Percentiles rank a stretch among this genome's conserved stretches.
phyloP scores from a whole-genome alignment of 768 basidiomycete genomes.

The Leccinum subgranulosum region DNA sequence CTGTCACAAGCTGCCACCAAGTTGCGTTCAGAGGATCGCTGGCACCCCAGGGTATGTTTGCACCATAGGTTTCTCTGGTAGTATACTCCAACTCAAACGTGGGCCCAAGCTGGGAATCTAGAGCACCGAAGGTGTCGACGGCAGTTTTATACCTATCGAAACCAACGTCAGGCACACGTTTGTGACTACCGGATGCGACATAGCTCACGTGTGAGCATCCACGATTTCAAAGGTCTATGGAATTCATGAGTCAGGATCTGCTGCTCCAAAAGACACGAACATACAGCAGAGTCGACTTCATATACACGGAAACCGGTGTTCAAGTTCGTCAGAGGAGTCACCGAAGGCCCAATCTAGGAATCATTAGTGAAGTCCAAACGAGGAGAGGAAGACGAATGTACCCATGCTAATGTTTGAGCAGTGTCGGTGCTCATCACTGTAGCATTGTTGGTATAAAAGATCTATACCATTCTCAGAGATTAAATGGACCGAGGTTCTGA shows the following conservation, averaged over 20 bases:
- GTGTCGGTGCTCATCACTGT: slow-evolving; percentile 54
- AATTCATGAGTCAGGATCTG: slow-evolving; percentile 1
- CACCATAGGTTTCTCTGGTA: slow-evolving; percentile 65
- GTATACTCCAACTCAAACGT: slow-evolving; percentile 63
- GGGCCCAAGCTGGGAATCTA: slow-evolving; percentile 65
- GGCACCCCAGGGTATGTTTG: slow-evolving; percentile 51
- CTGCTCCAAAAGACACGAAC: slow-evolving; percentile 16
- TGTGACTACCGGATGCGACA: background rate
- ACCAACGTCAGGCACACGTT: background rate
- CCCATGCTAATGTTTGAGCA: slow-evolving; percentile 56
- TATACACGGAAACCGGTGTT: slow-evolving; percentile 67
- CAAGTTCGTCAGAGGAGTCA: slow-evolving; percentile 67
- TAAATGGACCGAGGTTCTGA: background rate
- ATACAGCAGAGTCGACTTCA: slow-evolving; percentile 52
- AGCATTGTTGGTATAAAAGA: slow-evolving; percentile 71
- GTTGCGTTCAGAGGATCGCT: slow-evolving; percentile 75
- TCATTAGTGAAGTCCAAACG: slow-evolving; percentile 6
- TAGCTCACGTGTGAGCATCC: slow-evolving; percentile 70
- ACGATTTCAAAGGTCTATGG: slow-evolving; percentile 73
- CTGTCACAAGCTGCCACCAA: slow-evolving; percentile 81
- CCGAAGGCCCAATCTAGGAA: slow-evolving; percentile 59
- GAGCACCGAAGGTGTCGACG: slow-evolving; percentile 53
- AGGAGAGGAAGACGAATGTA: slow-evolving; percentile 17
- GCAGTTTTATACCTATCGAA: slow-evolving; percentile 57
- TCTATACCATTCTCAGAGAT: slow-evolving; percentile 34